phyloP scores from a whole-genome alignment of 1,139 yeast genomes.

The Pichia sp. region DNA sequence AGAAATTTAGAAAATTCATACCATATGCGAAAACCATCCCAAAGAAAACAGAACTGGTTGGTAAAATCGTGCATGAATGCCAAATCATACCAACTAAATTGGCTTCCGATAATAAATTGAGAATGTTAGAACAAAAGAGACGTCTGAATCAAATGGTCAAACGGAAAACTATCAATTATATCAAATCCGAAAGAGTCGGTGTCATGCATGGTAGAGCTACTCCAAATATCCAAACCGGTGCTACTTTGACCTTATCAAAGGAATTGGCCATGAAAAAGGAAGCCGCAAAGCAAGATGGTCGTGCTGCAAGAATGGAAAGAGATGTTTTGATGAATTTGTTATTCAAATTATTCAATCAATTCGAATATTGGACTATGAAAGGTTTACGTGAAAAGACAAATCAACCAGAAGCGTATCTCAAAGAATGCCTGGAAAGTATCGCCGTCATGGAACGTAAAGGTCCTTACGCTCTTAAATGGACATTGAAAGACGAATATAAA shows the following conservation, averaged over 20 bases:
- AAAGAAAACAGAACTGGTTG: conserved; percentile 80
- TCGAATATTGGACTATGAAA: conserved; percentile 95
- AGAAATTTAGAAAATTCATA: conserved; percentile 37
- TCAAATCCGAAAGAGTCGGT: conserved; percentile 66
- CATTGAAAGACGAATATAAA: conserved; percentile 87
- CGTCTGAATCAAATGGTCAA: conserved; percentile 36
- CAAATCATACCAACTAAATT: conserved; percentile 76
- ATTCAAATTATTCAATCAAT: conserved; percentile 88
- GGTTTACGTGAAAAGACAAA: conserved; percentile 92
- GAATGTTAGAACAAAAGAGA: conserved; percentile 45
- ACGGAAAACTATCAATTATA: conserved; percentile 40
- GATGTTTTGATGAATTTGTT: conserved; percentile 86
- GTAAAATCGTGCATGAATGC: conserved; percentile 92
- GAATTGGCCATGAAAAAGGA: conserved; percentile 37
- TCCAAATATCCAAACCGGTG: conserved; percentile 68
- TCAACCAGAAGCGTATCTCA: conserved; percentile 93
- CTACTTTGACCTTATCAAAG: conserved; percentile 63
- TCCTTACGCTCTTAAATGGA: conserved; percentile 91
- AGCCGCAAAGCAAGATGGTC: conserved; percentile 60
- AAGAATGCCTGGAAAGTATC: conserved; percentile 87
- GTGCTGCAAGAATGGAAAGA: conserved; percentile 93
- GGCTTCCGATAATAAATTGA: conserved; percentile 71
- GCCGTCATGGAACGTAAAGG: conserved; percentile 93
- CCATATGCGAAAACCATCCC: conserved; percentile 83
- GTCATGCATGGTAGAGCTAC: conserved; percentile 84